These are phyloP conservation scores for Boechera divaricarpa DNA, from an alignment of 345 rosid genomes.

Conservation along the genomic window DNA sequence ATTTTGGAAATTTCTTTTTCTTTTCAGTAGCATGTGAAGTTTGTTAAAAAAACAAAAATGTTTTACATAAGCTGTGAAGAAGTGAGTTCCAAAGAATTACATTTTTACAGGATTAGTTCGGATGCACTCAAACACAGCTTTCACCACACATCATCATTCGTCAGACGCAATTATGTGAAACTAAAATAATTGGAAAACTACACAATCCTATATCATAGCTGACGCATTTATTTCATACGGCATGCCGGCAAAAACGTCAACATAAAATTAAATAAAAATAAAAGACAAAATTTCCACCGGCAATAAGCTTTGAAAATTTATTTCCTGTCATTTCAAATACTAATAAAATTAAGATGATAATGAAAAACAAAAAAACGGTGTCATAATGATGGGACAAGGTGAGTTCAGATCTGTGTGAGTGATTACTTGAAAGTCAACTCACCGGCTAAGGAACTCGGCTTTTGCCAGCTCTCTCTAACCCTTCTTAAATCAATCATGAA, in stretches of 20 bases:
- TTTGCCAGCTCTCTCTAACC: conserved; percentile 29
- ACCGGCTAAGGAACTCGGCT: conserved; percentile 35
- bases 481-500: conserved; percentile 4
- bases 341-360: neutral
- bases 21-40: no score
- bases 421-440: conserved; percentile 41
- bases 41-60: no score
- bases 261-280: conserved; percentile 27
- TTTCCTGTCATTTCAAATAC: conserved; percentile 3
- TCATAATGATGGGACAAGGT: conserved; percentile 43
- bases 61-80: no score
- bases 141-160: conserved; percentile 1
- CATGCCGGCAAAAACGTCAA: conserved; percentile 45
- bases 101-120: no score
- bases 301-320: conserved; percentile 29
- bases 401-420: conserved; percentile 39
- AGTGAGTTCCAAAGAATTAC: no score
- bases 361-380: conserved; percentile 5
- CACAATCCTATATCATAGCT: conserved; percentile 31
- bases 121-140: neutral
- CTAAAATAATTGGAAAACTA: conserved; percentile 15
- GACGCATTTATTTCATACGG: conserved; percentile 42
- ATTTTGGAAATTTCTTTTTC: no score
- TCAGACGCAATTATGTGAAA: conserved; percentile 22
- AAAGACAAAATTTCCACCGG: conserved; percentile 42